Evolutionary conservation across 257 asterid species (phyloP), one percentile per base, ranked within the genome.

Genomic region (Solanum ossicruentum): DNA sequence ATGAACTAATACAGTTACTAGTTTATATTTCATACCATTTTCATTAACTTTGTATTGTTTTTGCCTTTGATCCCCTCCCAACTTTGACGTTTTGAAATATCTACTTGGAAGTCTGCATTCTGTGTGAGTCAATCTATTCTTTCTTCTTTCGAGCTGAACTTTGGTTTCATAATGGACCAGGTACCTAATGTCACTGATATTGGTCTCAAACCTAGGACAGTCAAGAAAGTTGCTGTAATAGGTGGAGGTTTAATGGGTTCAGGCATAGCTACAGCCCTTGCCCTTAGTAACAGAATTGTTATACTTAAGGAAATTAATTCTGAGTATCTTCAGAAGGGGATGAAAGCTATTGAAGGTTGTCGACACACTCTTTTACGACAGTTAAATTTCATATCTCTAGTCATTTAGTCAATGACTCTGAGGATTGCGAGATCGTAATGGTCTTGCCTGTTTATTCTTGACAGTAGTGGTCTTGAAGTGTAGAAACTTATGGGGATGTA

Each of bases 211-310:
- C 99, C 99, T 79, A 97, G 94, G 89, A 87, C 90, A 60, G 85
- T 94, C 63, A 92, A 88, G 92, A 95, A 91, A 88, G 94, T 95
- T 87, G 99, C 98, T 81, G 91, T 97, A 23, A 95, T 97, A 79
- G 99, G 99, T 86, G 99, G 98, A 87, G 99, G 99, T 73, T 90
- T 97, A 85, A 97, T 95, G 99, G 99, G 99, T 88, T 94, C 99
- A 78, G 99, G 99, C 86, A 97, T 97, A 86, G 98, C 99, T 81
- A 94, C 99, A 67, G 92, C 98, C 58, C 91, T 97, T 61, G 84
- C 94, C 85, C 88, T 97, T 93, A 88, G 91, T 82, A 87, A 88
- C 88, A 89, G 88, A 63, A 82, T 84, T 72, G 99, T 95, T 81
- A 84, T 94, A 88, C 97, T 97, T 86, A 97, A 97, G 91, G 99